These are phyloP conservation scores for Taiwanofungus camphoratus DNA, from an alignment of 1,284 basidiomycete species.

Conservation along the genomic window DNA sequence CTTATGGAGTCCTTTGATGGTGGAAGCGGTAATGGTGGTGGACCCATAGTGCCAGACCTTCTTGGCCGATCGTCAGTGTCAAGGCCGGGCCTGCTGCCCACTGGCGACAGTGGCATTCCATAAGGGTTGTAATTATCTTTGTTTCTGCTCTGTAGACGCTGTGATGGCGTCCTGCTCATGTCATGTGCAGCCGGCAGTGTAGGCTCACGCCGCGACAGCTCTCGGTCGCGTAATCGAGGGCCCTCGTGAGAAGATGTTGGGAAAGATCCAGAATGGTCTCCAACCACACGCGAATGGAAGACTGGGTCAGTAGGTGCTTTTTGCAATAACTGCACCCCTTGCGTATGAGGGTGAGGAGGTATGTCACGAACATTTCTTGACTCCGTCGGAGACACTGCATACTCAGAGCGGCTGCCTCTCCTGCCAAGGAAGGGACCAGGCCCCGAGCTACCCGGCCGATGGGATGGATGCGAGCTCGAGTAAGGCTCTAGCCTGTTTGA, in stretches of 20 bases:
- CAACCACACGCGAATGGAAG: constrained; percentile 15
- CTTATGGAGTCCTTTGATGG: constrained; percentile 11
- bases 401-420: constrained; percentile 41
- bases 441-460: constrained; percentile 30
- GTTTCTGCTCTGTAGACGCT: constrained; percentile 13
- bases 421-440: constrained; percentile 30
- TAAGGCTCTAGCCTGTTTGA: constrained; percentile 82
- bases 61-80: constrained; percentile 19
- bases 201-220: constrained; percentile 16
- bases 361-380: constrained; percentile 39
- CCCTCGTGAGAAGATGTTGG: constrained; percentile 13
- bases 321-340: constrained; percentile 45
- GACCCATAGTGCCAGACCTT: constrained; percentile 17
- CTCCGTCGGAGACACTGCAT: constrained; percentile 36
- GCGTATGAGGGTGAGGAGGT: constrained; percentile 35
- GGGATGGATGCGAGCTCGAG: constrained; percentile 34
- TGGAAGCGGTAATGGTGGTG: constrained; percentile 12
- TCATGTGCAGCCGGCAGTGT: constrained; percentile 7
- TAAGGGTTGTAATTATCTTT: constrained; percentile 15
- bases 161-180: constrained; percentile 13
- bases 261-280: constrained; percentile 15
- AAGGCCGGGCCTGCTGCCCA: constrained; percentile 3
- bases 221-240: constrained; percentile 21
- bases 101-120: constrained; percentile 7
- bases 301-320: constrained; percentile 28